phyloP scores from a whole-genome alignment of 352 stramenopile species.

The Globisporangium barbulae region DNA sequence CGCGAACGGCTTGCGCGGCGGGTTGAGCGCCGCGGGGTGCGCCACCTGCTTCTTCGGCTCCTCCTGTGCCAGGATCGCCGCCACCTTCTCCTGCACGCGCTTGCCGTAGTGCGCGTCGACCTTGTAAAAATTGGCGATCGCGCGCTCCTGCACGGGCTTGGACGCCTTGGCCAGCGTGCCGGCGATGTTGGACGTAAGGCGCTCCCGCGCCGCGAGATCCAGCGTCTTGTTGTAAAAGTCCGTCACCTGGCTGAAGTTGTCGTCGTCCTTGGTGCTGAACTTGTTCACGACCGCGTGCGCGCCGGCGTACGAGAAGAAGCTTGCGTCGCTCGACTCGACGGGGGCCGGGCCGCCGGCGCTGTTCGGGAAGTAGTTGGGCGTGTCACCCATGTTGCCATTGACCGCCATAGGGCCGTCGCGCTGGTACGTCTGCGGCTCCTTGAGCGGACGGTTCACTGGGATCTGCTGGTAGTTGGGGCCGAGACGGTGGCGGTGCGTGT shows the following conservation, averaged over 20 bases:
- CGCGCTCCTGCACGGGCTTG: constrained; percentile 72
- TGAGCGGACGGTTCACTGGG: constrained; percentile 85
- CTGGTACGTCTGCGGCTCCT: constrained; percentile 73
- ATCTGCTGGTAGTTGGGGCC: constrained; percentile 90
- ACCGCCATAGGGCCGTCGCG: constrained; percentile 81
- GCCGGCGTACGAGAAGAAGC: constrained; percentile 31
- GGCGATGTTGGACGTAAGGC: constrained; percentile 88
- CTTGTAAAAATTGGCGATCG: constrained; percentile 85
- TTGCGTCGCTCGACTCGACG: constrained; percentile 24
- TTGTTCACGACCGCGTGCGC: constrained; percentile 44
- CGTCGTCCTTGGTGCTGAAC: constrained; percentile 81
- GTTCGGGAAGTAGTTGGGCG: constrained; percentile 90
- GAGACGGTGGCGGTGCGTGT: constrained; percentile 86
- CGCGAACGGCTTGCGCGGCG: constrained; percentile 52
- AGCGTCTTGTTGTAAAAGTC: constrained; percentile 85
- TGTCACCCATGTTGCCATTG: constrained; percentile 62
- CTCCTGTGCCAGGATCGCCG: constrained; percentile 27
- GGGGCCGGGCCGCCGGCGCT: constrained; percentile 50
- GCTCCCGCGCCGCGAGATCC: constrained; percentile 54
- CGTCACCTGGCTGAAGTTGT: constrained; percentile 88
- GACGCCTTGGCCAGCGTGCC: constrained; percentile 77
- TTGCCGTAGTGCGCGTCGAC: constrained; percentile 85
- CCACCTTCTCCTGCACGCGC: constrained; percentile 76
- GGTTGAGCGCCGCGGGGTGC: constrained; percentile 47
- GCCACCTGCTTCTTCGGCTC: constrained; percentile 12